A percentile compares a stretch with the other conserved stretches of the same genome.
Conservation (phyloP, 305 asterid genomes). For the Fraxinus paxiana region DNA sequence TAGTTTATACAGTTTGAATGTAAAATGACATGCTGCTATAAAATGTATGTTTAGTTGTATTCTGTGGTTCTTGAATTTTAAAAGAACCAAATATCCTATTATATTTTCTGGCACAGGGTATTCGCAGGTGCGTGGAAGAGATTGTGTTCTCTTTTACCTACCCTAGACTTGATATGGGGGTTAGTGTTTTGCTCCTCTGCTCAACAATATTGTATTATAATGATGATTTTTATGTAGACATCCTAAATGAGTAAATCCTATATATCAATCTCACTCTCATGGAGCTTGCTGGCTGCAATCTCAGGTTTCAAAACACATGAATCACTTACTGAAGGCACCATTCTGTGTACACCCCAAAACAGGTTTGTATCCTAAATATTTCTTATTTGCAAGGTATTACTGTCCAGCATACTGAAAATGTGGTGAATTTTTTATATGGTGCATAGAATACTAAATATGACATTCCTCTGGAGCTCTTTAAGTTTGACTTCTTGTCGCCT, state of each 20-base stretch:
- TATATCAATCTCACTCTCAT: conserved; percentile 5
- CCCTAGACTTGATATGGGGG: conserved; percentile 95
- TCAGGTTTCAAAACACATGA: conserved; percentile 89
- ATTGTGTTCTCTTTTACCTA: conserved; percentile 76
- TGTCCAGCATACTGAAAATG: conserved; percentile 7
- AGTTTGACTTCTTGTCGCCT: conserved; percentile 1
- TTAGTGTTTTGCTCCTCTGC: conserved; percentile 26
- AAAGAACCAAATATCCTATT: conserved; percentile 10
- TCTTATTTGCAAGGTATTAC: conserved; percentile 14
- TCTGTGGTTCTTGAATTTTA: not conserved
- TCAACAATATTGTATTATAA: not conserved
- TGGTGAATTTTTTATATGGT: conserved; percentile 2
- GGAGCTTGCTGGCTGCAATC: conserved; percentile 19
- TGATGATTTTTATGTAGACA: conserved; percentile 6
- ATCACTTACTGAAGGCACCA: conserved; percentile 93
- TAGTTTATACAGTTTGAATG: not conserved
- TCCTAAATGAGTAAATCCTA: not conserved
- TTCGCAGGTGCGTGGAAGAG: conserved; percentile 79
- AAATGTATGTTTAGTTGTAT: not conserved
- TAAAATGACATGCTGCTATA: not conserved
- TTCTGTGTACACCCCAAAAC: conserved; percentile 94
- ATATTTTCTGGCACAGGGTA: conserved; percentile 47
- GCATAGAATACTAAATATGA: not conserved
- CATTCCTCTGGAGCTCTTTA: conserved; percentile 12
- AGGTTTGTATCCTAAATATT: conserved; percentile 37